Base-by-base conservation (phyloP, 495 filamentous ascomycete species). In the Xylona heveae region DNA sequence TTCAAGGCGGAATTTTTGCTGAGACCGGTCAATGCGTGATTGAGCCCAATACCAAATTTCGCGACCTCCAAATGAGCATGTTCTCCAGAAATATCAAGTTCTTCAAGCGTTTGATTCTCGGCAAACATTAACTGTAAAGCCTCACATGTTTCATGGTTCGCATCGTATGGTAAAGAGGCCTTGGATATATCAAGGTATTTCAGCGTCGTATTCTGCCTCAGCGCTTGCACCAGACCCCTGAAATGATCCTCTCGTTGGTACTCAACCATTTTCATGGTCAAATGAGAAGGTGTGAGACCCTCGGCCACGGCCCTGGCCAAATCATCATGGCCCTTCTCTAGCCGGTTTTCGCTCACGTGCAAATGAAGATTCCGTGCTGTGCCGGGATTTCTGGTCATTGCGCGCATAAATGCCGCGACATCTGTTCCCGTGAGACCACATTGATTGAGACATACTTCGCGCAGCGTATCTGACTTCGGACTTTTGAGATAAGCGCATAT, bases 61-160 rank as follows among this genome's bases (percentile, higher is more conserved):
- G 78, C 74, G 28, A 80, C 78, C 46, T 93, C 88, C 16, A 94
- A 58, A 44, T 84, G 74, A 5, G 81, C 78, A 40, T 76, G 76
- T 46, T 91, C 88, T 4, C 88, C 88, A 5, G 82, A 88, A 27
- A 94, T 68, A 46, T 93, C 77, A 10, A 97, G 53, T 34, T 70
- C 77, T 35, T 70, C 64, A 8, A 97, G 55, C 0, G 74, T 78
- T 6, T 62, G 53, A 42, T 97, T 94, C 33, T 70, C 58, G 18
- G 74, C 68, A 39, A 97, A 79, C 53, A 94, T 67, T 25, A 61
- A 37, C 40, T 76, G 67, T 10, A 94, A 45, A n/a, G 71, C 60
- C 26, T 68, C 59, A 38, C 75, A 80, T 0, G 82, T 84, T 32
- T 80, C 71, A 1, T 66, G 59, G 23, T 71, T 67, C 1, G 77